Evolutionary conservation across 306 rosid genomes (phyloP).

Genomic region (Erythrophleum fordii): DNA sequence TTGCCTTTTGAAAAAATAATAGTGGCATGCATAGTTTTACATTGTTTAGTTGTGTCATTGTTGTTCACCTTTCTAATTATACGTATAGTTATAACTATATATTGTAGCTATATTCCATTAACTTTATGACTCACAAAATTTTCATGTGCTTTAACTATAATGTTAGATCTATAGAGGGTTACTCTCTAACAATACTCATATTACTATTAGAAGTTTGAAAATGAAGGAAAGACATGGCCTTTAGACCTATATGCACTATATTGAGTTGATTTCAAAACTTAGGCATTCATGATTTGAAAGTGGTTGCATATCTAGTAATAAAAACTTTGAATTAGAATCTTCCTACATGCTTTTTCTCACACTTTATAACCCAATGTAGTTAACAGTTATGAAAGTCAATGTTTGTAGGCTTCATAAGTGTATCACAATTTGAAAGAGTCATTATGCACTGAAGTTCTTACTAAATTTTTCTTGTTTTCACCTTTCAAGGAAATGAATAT

Average conservation of each 20-base stretch:
- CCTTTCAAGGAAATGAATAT: constrained; percentile 2
- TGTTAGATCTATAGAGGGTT: constrained; percentile 76
- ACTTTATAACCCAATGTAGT: not conserved
- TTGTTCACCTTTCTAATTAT: not conserved
- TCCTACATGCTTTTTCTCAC: not conserved
- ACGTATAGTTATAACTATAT: not conserved
- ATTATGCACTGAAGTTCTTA: not conserved
- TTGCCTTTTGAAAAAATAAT: not conserved
- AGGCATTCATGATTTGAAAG: constrained; percentile 76
- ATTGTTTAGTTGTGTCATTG: constrained; percentile 8
- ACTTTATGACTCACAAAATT: constrained; percentile 14
- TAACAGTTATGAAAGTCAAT: not conserved
- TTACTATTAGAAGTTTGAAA: constrained; percentile 68
- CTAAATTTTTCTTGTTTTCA: not conserved
- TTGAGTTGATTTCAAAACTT: constrained; percentile 85
- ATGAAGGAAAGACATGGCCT: constrained; percentile 67
- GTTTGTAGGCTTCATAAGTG: not conserved
- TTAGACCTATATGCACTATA: constrained; percentile 66
- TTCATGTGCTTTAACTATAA: constrained; percentile 5
- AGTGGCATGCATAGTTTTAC: not conserved
- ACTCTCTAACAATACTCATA: constrained; percentile 74
- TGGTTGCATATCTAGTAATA: constrained; percentile 79
- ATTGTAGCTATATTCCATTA: not conserved
- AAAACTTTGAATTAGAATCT: constrained; percentile 5
- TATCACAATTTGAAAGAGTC: not conserved